A percentile compares a stretch with the other conserved stretches of the same genome.
These are phyloP conservation scores for Metschnikowia picachoensis DNA, from an alignment of 805 yeast genomes.

Conservation along the genomic window DNA sequence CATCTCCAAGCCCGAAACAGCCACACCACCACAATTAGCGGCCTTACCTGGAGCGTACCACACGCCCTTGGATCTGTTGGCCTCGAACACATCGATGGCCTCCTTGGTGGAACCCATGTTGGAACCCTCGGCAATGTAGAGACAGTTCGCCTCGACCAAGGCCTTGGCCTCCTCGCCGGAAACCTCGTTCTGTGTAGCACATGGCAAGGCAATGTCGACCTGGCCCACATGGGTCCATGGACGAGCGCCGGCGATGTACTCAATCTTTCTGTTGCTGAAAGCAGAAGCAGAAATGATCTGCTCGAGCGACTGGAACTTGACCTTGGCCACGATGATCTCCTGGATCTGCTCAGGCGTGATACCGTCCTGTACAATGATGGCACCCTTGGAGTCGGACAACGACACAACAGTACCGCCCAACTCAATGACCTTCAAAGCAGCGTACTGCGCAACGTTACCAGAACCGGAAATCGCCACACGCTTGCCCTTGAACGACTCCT, in stretches of 20 bases:
- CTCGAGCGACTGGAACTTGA: conserved; percentile 72
- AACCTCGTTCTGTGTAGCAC: conserved; percentile 98
- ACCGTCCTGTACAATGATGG: conserved; percentile 75
- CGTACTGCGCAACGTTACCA: conserved; percentile 99
- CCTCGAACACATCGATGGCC: conserved; percentile 93
- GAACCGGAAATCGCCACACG: conserved; percentile 96
- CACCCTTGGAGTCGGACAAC: conserved; percentile 91
- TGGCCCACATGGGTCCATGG: conserved; percentile 93
- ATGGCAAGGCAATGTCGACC: conserved; percentile 95
- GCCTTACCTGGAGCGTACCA: conserved; percentile 99
- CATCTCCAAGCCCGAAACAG: conserved; percentile 98
- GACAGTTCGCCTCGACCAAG: conserved; percentile 86
- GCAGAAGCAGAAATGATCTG: conserved; percentile 58
- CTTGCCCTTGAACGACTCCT: conserved; percentile 88
- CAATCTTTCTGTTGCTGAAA: conserved; percentile 57
- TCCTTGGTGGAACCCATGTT: conserved; percentile 99
- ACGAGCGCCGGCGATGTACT: conserved; percentile 88
- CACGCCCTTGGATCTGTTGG: conserved; percentile 61
- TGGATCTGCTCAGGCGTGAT: conserved; percentile 78
- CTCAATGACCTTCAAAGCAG: conserved; percentile 95
- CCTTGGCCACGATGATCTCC: conserved; percentile 72
- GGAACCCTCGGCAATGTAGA: conserved; percentile 97
- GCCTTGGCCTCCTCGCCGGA: conserved; percentile 96
- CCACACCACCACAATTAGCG: conserved; percentile 99
- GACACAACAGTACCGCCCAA: conserved; percentile 95